Conservation (phyloP, 345 rosid genomes). For the Eucalyptus polyanthemos region DNA sequence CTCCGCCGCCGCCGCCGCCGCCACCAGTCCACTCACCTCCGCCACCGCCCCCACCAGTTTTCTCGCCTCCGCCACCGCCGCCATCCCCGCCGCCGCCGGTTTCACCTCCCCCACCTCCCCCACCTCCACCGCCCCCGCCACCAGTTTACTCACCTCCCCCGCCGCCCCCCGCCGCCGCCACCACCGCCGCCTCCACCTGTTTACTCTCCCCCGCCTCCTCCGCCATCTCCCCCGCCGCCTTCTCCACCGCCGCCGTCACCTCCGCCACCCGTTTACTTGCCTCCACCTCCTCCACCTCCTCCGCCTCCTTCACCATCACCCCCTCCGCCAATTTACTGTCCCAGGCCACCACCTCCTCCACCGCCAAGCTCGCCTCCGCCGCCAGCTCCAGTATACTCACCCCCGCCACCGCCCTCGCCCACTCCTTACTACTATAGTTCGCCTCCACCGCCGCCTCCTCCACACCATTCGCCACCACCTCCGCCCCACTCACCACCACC, state of each 20-base stretch:
- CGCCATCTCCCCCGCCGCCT: not conserved
- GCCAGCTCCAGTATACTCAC: conserved; percentile 1
- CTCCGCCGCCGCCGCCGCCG: conserved; percentile 12
- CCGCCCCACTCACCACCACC: conserved; percentile 3
- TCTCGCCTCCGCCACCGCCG: not conserved
- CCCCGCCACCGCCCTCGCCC: not conserved
- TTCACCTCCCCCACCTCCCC: conserved; percentile 6
- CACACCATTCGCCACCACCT: not conserved
- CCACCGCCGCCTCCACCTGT: conserved; percentile 12
- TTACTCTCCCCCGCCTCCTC: not conserved
- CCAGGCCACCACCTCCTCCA: not conserved
- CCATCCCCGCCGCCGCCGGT: conserved; percentile 11
- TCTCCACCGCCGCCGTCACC: not conserved
- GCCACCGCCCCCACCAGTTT: conserved; percentile 11
- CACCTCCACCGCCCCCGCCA: conserved; percentile 28
- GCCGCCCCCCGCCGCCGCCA: conserved; percentile 15
- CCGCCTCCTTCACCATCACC: not conserved
- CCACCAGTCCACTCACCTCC: conserved; percentile 4
- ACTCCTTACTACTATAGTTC: not conserved
- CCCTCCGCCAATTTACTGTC: not conserved
- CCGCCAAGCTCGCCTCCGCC: conserved; percentile 6
- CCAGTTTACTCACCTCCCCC: conserved; percentile 28
- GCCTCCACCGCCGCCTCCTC: not conserved
- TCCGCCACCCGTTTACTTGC: not conserved
- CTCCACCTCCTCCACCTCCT: conserved; percentile 31